Base-by-base conservation (phyloP, 2,329 filamentous ascomycete genomes). In the Xylariaceae sp. region DNA sequence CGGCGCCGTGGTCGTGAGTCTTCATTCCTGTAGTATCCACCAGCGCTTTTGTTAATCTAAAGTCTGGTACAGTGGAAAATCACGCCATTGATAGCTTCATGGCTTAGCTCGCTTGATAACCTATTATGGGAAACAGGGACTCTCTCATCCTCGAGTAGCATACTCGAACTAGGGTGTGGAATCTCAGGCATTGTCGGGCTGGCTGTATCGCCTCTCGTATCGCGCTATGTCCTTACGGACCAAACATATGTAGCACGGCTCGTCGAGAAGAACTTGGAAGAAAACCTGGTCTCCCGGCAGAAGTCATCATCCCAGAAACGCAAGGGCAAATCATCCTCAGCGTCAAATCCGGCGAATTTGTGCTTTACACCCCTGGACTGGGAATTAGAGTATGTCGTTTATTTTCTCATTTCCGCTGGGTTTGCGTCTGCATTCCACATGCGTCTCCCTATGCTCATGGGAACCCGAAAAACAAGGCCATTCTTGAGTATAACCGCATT, bases 151-250 rank as follows among this genome's bases (percentile, higher is more conserved):
- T 62, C 74, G 1, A 84, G 87, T 5, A 75, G 75, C 5, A 76
- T 92, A 18, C 76, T 96, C 51, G 94, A 97, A 67, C 81, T 99
- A 5, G 94, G 94, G 41, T 91, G 89, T 68, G 94, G 94, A 50
- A 87, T 95, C 51, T 88, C 91, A 0, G 89, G 87, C 16, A 76
- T 97, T 34, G 81, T 92, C 32, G 89, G 87, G 2, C 75, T 94
- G 36, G 75, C 83, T 6, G 71, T 96, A 12, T 80, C 81, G 1
- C 80, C 81, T 1, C 74, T 73, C 3, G 77, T 95, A 16, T 61
- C 68, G 19, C 75, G 76, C 55, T 95, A 94, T 68, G 77, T 91
- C 42, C 83, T 94, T 43, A 96, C 92, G 0, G 94, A 99, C 69
- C 92, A 96, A 70, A 72, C 83, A 42, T 97, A 97, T 70, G 88